phyloP scores from a whole-genome alignment of 495 filamentous ascomycete species.

The Coniosporium apollinis region DNA sequence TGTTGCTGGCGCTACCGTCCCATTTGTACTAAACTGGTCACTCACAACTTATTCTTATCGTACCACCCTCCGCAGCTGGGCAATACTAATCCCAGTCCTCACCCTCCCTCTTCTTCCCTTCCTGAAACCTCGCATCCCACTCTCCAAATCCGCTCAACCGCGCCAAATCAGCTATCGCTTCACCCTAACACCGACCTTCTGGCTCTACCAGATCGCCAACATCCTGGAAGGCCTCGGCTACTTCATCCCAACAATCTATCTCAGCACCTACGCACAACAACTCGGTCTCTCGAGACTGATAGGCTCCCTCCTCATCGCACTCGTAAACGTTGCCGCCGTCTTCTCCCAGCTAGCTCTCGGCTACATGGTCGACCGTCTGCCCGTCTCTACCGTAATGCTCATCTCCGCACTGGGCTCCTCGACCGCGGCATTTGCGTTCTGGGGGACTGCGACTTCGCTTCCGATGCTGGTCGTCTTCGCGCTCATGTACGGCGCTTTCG shows the following conservation, averaged over 20 bases:
- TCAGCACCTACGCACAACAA: slow-evolving; percentile 13
- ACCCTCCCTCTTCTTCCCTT: slow-evolving; percentile 33
- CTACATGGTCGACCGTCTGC: slow-evolving; percentile 38
- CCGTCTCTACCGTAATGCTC: slow-evolving; percentile 43
- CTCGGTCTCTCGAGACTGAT: slow-evolving; percentile 13
- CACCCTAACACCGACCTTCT: slow-evolving; percentile 12
- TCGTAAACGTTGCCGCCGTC: slow-evolving; percentile 17
- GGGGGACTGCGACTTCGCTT: slow-evolving; percentile 42
- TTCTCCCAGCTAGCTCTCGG: slow-evolving; percentile 41
- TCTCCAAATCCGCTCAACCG: slow-evolving; percentile 6
- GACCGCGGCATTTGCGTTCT: slow-evolving; percentile 44
- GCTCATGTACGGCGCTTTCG: slow-evolving; percentile 52
- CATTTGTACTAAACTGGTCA: slow-evolving; percentile 22
- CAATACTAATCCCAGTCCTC: slow-evolving; percentile 21
- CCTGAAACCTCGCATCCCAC: slow-evolving; percentile 20
- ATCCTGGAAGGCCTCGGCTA: slow-evolving; percentile 19
- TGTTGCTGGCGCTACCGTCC: slow-evolving; percentile 23
- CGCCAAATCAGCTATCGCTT: slow-evolving; percentile 16
- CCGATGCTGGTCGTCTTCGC: slow-evolving; percentile 45
- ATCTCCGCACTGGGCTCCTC: slow-evolving; percentile 39
- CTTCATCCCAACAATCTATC: slow-evolving; percentile 19
- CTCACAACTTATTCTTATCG: slow-evolving; percentile 37
- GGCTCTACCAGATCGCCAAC: slow-evolving; percentile 23
- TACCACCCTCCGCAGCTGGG: slow-evolving; percentile 37
- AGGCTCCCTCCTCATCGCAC: slow-evolving; percentile 13